These are phyloP conservation scores for Bauhinia variegata DNA, from an alignment of 306 rosid species.

Conservation along the genomic window DNA sequence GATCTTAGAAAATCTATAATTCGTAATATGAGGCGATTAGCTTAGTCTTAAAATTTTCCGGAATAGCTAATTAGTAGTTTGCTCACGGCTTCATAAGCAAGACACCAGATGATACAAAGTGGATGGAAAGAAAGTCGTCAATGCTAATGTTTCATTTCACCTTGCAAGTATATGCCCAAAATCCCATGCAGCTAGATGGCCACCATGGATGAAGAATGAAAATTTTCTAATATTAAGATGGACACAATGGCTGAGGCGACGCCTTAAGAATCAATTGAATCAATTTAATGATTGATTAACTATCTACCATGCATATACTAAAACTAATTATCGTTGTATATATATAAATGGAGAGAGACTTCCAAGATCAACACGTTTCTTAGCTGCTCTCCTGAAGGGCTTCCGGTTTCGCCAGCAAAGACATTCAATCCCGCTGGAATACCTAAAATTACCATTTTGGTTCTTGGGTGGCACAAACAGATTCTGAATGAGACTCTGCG, in stretches of 20 bases:
- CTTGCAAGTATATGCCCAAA: too few relatives aligned
- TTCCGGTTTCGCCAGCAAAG: constrained; percentile 87
- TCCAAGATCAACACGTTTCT: constrained; percentile 66
- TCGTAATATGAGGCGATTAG: too few relatives aligned
- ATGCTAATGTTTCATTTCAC: too few relatives aligned
- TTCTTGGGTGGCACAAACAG: constrained; percentile 35
- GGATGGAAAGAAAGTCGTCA: too few relatives aligned
- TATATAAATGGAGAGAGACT: constrained; percentile 60
- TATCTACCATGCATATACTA: constrained; percentile 34
- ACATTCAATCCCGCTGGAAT: constrained; percentile 57
- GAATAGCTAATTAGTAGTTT: too few relatives aligned
- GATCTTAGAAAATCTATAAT: too few relatives aligned
- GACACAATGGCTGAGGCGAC: constrained; percentile 40
- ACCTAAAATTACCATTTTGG: constrained; percentile 37
- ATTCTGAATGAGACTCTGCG: constrained; percentile 32
- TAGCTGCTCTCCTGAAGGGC: constrained; percentile 81
- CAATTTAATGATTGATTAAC: constrained; percentile 61
- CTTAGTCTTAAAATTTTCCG: too few relatives aligned
- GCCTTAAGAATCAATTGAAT: constrained; percentile 66
- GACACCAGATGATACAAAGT: too few relatives aligned
- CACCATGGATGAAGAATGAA: constrained; percentile 20
- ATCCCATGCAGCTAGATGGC: constrained; percentile 7
- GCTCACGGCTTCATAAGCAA: too few relatives aligned
- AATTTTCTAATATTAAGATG: constrained; percentile 24
- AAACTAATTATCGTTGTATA: constrained; percentile 41